phyloP scores from a whole-genome alignment of 2,329 filamentous ascomycete genomes.

The Ascochyta koolunga region DNA sequence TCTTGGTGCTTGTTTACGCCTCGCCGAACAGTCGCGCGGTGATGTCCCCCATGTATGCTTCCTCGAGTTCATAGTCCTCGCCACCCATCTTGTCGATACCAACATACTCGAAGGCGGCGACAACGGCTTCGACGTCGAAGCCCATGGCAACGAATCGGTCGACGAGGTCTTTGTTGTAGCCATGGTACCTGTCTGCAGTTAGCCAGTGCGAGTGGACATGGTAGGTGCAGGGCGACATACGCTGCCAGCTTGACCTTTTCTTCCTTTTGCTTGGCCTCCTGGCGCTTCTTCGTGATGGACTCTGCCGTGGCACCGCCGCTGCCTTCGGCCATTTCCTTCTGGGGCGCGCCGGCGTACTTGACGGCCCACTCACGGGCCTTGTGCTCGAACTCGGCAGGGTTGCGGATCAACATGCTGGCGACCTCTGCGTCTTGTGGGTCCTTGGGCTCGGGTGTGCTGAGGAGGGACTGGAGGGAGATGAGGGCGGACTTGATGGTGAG shows the following conservation, averaged over 20 bases:
- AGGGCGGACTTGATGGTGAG: conserved; percentile 95
- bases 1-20: conserved; percentile 44
- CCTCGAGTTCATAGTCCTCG: conserved; percentile 83
- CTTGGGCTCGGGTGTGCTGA: conserved; percentile 91
- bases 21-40: conserved; percentile 85
- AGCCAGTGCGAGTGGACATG: conserved; percentile 24
- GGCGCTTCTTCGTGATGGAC: conserved; percentile 60
- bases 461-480: conserved; percentile 88
- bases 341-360: conserved; percentile 77
- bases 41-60: conserved; percentile 88
- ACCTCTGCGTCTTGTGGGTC: conserved; percentile 98
- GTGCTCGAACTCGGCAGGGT: conserved; percentile 78
- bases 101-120: conserved; percentile 80
- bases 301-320: conserved; percentile 60
- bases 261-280: conserved; percentile 63
- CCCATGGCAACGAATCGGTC: conserved; percentile 89
- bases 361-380: conserved; percentile 92
- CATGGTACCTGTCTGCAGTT: conserved; percentile 70
- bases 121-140: conserved; percentile 85
- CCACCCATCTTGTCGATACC: conserved; percentile 81
- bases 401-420: conserved; percentile 82
- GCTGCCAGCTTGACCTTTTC: conserved; percentile 62
- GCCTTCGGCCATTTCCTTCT: conserved; percentile 59
- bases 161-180: conserved; percentile 84
- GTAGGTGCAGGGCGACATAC: conserved; percentile 47